Evolutionary conservation across 2,329 filamentous ascomycete species (phyloP), one percentile per base, ranked within the genome.

Genomic region (Aquanectria penicillioides): DNA sequence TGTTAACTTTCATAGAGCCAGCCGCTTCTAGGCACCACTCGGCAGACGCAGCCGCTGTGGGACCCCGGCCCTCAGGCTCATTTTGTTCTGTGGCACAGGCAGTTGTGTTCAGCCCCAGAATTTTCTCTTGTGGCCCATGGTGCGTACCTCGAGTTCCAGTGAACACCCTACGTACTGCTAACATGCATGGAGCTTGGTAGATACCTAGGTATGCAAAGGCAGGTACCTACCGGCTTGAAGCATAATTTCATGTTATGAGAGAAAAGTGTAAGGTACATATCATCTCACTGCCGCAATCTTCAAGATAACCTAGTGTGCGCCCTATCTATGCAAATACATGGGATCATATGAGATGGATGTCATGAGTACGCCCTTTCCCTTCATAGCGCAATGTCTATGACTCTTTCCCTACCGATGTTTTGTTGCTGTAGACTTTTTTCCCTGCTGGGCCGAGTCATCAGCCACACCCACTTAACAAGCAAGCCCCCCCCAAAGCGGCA

Each of bases 21-120:
- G 53, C 55, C 50, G 37, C 34, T 20, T 36, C 58, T 57, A 68
- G 64, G 66, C 66, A 66, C 61, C 61, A 64, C 53, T 38, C 66
- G 66, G 62, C 63, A 65, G 57, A 58, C 55, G 56, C 37, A 62
- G 52, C 40, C 46, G 26, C 49, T 47, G 53, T 47, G 56, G 59
- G 26, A 10, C 49, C 25, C n/a, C 25, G 26, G 25, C 29, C 40
- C 28, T 48, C 49, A n/a, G n/a, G n/a, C n/a, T n/a, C n/a, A n/a
- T n/a, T n/a, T n/a, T n/a, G n/a, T n/a, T n/a, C n/a, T n/a, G n/a
- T n/a, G n/a, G n/a, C n/a, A n/a, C 46, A 31, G 44, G 18, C 11
- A 47, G 25, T 34, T 22, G 28, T 13, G 44, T 13, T 20, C 17
- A 7, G 28, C 11, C 13, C 31, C n/a, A 31, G 48, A 6, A 34